Evolutionary conservation across 106 monocot species (phyloP).

Genomic region (Amphibolis antarctica): DNA sequence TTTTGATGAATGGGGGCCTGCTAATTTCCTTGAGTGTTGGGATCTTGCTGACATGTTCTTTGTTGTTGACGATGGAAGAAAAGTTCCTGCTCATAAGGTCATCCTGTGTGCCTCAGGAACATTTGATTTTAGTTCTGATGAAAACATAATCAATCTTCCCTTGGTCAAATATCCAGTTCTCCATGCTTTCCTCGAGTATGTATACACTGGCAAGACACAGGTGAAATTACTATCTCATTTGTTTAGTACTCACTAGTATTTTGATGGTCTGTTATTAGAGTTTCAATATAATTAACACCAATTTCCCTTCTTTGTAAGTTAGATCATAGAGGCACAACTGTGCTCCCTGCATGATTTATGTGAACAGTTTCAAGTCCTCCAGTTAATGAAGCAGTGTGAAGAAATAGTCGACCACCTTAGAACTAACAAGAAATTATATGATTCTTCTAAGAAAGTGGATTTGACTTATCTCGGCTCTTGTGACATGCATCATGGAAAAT

Average conservation of each 20-base stretch:
- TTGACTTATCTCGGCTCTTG: conserved; percentile 20
- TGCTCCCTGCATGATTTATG: conserved; percentile 38
- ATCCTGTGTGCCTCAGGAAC: conserved; percentile 54
- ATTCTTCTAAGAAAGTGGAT: conserved; percentile 49
- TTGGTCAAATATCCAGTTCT: conserved; percentile 47
- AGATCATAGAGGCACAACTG: conserved; percentile 62
- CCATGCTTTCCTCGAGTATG: conserved; percentile 67
- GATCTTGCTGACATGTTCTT: conserved; percentile 68
- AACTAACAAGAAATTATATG: conserved; percentile 32
- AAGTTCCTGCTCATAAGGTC: conserved; percentile 69
- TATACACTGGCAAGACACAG: conserved; percentile 63
- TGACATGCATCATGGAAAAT: conserved; percentile 25
- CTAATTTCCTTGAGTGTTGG: conserved; percentile 73
- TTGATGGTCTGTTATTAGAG: not conserved
- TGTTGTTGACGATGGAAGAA: conserved; percentile 48
- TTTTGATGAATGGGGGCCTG: conserved; percentile 38
- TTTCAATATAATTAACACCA: conserved; percentile 3
- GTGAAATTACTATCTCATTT: conserved; percentile 16
- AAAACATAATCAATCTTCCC: conserved; percentile 44
- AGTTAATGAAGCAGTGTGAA: conserved; percentile 54
- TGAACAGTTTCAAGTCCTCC: conserved; percentile 40
- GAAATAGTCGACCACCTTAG: conserved; percentile 44
- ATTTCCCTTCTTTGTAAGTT: not conserved
- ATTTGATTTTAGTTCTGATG: conserved; percentile 28
- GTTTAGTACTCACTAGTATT: not conserved